Base-by-base conservation (phyloP, 164 flowering plant species). In the Tetracentron sinense region DNA sequence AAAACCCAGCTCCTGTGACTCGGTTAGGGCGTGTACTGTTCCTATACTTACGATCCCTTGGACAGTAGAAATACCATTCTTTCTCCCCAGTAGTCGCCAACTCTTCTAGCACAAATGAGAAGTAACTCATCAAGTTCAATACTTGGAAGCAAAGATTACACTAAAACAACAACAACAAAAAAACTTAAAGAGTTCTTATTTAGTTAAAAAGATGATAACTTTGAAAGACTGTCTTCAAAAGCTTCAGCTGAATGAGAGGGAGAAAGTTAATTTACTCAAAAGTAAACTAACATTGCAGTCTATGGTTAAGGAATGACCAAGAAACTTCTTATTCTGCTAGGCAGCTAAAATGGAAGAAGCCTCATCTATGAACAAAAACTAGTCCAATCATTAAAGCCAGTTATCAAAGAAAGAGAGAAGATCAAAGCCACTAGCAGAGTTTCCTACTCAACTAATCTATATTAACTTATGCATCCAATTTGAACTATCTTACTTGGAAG, bases 61-160 rank as follows among this genome's bases (percentile, higher is more conserved):
- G 95, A 65, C 96, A 89, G 76, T 83, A 94, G 77, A 94, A 94
- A 53, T 94, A 94, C 96, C 99, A 94, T 67, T 94, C 99, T 66
- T 86, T 91, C 64, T 94, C 97, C 15, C 96, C 99, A 0, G 79
- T 80, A 6, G 79, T 72, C 60, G 95, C 97, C 77, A 90, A 42
- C 74, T 75, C 88, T 84, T 53, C 75, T 73, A 69, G 51, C 71
- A 71, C 35, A 58, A 58, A 31, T 29, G 25, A 55, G 56, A 31
- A 7, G 16, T 63, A 53, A 47, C 38, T 25, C 27, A 31, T 55
- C 66, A 62, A 35, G 25, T 25, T 48, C 54, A 56, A 35, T 11
- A 16, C 23, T 12, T n/a, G 55, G 29, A 54, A 30, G 30, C 11
- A 31, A 30, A 46, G 15, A 47, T 48, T 31, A 8, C 48, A 66